Evolutionary conservation across 2,329 filamentous ascomycete genomes (phyloP).

Genomic region (Aspergillus glaucus): DNA sequence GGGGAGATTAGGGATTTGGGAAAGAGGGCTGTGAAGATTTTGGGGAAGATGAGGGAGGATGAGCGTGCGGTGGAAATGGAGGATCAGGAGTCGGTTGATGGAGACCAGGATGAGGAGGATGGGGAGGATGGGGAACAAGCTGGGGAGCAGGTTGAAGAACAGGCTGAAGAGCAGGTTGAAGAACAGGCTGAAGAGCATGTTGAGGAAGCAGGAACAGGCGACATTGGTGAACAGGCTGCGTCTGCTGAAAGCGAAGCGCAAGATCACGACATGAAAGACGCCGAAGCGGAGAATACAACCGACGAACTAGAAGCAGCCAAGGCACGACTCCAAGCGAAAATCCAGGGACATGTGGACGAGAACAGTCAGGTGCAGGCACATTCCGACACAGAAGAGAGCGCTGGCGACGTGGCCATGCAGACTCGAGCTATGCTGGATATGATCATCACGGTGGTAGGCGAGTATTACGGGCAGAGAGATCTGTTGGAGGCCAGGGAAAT

Average conservation of each 20-base stretch:
- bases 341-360: conserved; percentile 12
- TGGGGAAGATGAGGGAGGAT: conserved; percentile 41
- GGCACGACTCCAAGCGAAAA: conserved; percentile 39
- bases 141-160: not conserved
- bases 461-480: conserved; percentile 85
- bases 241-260: conserved; percentile 1
- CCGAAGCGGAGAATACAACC: conserved; percentile 7
- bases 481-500: conserved; percentile 65
- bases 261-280: conserved; percentile 14
- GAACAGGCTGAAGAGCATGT: conserved; percentile 1
- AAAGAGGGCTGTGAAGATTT: conserved; percentile 59
- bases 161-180: not conserved
- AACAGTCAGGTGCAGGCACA: conserved; percentile 13
- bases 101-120: conserved; percentile 5
- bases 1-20: conserved; percentile 72
- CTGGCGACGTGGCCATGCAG: conserved; percentile 19
- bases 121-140: conserved; percentile 5
- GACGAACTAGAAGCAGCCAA: conserved; percentile 45
- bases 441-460: conserved; percentile 81
- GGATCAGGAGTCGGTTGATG: conserved; percentile 14
- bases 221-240: conserved; percentile 1
- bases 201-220: not conserved
- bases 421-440: conserved; percentile 73
- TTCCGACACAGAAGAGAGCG: conserved; percentile 23
- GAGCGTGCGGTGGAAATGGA: conserved; percentile 28